phyloP scores from a whole-genome alignment of 768 basidiomycete species.

The Tylopilus sp. region DNA sequence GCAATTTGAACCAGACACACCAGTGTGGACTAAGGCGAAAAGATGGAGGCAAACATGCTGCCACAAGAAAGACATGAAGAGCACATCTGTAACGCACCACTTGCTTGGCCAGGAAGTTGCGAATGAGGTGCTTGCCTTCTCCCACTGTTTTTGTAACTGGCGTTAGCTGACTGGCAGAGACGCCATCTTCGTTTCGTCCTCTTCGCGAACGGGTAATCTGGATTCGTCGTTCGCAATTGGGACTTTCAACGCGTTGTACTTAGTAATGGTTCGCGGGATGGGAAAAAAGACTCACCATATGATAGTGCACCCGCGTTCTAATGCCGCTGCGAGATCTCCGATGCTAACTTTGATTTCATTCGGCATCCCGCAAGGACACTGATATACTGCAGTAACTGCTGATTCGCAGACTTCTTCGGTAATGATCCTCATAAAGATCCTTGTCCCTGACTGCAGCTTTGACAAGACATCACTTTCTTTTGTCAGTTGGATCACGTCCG shows the following conservation, averaged over 20 bases:
- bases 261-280: not conserved
- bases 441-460: not conserved
- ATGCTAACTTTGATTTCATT: not conserved
- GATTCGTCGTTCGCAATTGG: not conserved
- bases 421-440: slow-evolving; percentile 1
- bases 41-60: no score
- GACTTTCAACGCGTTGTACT: not conserved
- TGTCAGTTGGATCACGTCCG: not conserved
- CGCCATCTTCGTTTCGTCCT: not conserved
- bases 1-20: no score
- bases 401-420: not conserved
- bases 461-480: not conserved
- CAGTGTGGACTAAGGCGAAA: no score
- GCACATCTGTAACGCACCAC: no score
- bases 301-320: not conserved
- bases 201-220: not conserved
- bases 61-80: no score
- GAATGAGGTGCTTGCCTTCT: no score
- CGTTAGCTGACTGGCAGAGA: no score
- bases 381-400: not conserved
- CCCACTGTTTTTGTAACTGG: no score
- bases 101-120: no score
- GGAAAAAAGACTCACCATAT: not conserved
- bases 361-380: not conserved
- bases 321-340: not conserved